Conservation (phyloP, 2,329 filamentous ascomycete species). For the Hymenoscyphus infarciens region DNA sequence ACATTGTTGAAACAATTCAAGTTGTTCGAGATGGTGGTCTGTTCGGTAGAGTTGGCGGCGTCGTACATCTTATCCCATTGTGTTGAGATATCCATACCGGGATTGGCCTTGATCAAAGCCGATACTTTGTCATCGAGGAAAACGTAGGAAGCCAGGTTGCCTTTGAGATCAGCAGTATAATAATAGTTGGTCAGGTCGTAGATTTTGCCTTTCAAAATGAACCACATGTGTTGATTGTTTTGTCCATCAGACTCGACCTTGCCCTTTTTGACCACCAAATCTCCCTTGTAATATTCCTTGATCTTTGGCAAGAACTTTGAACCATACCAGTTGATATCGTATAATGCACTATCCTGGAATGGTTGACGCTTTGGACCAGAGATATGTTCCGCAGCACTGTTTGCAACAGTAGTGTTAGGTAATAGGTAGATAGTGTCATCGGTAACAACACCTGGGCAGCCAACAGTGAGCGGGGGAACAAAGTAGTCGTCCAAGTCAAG, state of each 20-base stretch:
- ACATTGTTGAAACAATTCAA: slow-evolving; percentile 77
- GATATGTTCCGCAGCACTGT: slow-evolving; percentile 57
- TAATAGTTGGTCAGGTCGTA: slow-evolving; percentile 95
- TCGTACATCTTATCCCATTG: slow-evolving; percentile 56
- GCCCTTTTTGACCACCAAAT: slow-evolving; percentile 67
- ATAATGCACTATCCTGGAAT: slow-evolving; percentile 55
- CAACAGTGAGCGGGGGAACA: slow-evolving; percentile 67
- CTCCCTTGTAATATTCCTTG: slow-evolving; percentile 80
- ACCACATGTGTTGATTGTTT: slow-evolving; percentile 70
- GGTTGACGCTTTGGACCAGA: slow-evolving; percentile 60
- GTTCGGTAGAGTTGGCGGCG: slow-evolving; percentile 48
- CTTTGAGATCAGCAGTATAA: slow-evolving; percentile 61
- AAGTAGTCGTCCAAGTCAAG: slow-evolving; percentile 83
- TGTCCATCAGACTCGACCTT: slow-evolving; percentile 63
- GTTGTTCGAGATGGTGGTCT: slow-evolving; percentile 56
- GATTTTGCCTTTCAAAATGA: slow-evolving; percentile 69
- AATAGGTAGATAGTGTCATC: slow-evolving; percentile 53
- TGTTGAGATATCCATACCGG: slow-evolving; percentile 73
- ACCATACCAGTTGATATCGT: slow-evolving; percentile 72
- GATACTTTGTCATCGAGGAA: slow-evolving; percentile 71
- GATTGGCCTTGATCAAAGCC: slow-evolving; percentile 67
- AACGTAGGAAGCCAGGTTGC: slow-evolving; percentile 50
- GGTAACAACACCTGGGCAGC: slow-evolving; percentile 71
- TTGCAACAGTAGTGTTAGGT: slow-evolving; percentile 60
- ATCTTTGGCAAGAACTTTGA: slow-evolving; percentile 73